Base-by-base conservation (phyloP, 495 filamentous ascomycete genomes). In the Penicillium cinerascens region DNA sequence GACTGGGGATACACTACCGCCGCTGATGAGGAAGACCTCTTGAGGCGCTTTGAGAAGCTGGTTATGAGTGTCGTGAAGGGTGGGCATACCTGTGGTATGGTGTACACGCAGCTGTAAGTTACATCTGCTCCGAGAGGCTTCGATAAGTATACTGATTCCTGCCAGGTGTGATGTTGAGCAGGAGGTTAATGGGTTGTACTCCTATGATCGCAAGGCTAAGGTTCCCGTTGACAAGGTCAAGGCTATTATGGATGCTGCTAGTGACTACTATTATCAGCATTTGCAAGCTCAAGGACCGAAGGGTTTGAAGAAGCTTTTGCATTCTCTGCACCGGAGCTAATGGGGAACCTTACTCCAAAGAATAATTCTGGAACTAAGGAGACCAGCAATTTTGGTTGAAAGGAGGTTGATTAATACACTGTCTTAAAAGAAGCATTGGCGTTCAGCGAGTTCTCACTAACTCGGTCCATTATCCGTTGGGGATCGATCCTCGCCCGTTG, bases 1-100 rank as follows among this genome's bases (percentile, higher is more conserved):
- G 70, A 73, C 33, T 73, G 70, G 70, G 68, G 70, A 1, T 73
- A 73, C 40, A 73, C 70, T 1, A 73, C 70, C 2, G 70, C 70
- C 1, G 60, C 49, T 0, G 65, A 73, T 46, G 59, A 66, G 20
- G 60, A 61, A 2, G 70, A 73, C 33, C 59, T 71, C 15, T 42
- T 73, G 35, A 36, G 44, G 16, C 52, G 70, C 0, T 59, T 70
- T 44, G 65, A 70, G 47, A 69, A 62, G 48, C 39, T 73, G 45
- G 60, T 71, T 8, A 71, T 66, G 65, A 68, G 55, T 2, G 58
- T 73, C 27, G 67, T 71, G 0, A 59, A 63, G 55, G 67, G 68
- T 0, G 70, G 70, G 0, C 61, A 69, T 61, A 48, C 64, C 1
- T 71, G 68, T 57, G 70, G 70, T 1, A 33, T 73, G 47, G 70